phyloP scores from a whole-genome alignment of 2,329 filamentous ascomycete genomes.

The Dactylella cylindrospora region DNA sequence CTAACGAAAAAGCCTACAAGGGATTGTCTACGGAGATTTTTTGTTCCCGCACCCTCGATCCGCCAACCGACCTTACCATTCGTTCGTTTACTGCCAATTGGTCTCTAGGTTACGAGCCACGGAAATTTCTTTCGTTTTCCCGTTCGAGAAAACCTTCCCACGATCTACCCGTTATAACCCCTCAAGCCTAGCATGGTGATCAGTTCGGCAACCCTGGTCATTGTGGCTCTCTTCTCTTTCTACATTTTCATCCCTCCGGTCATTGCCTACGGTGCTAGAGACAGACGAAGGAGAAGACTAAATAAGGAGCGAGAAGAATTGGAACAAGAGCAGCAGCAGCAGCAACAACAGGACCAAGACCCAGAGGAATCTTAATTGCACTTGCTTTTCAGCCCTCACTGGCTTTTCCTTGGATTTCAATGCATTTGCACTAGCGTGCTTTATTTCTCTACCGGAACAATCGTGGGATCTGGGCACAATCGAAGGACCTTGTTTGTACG shows the following conservation, averaged over 20 bases:
- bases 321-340: background rate
- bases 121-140: background rate
- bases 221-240: constrained; percentile 36
- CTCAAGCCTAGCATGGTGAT: constrained; percentile 21
- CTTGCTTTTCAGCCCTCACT: background rate
- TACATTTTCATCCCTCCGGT: constrained; percentile 31
- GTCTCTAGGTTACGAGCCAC: background rate
- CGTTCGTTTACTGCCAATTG: constrained; percentile 8
- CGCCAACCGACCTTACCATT: background rate
- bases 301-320: background rate
- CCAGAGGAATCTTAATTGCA: background rate
- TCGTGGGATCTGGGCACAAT: background rate
- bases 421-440: background rate
- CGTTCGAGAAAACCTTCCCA: background rate
- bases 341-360: background rate
- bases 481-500: background rate
- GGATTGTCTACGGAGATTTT: no score
- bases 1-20: background rate
- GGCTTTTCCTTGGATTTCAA: constrained; percentile 8
- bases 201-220: constrained; percentile 27
- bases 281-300: constrained; percentile 4
- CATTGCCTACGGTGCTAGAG: constrained; percentile 20
- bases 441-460: background rate
- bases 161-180: no score
- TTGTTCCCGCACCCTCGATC: no score